Evolutionary conservation across 768 basidiomycete species (phyloP).

Genomic region (Pleurotus giganteus): DNA sequence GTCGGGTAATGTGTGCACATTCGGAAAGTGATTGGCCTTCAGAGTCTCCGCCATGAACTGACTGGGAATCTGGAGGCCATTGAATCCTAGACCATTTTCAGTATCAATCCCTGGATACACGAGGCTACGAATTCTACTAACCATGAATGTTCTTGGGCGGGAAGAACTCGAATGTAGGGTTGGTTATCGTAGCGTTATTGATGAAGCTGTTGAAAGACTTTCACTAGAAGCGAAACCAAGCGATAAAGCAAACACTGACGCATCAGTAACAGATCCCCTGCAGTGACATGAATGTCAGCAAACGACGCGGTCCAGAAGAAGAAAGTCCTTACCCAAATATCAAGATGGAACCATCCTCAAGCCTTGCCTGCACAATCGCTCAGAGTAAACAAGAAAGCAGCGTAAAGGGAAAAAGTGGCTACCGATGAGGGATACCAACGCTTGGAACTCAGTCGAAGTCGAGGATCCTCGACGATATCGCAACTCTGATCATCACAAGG

Average conservation of each 20-base stretch:
- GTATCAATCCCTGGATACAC: not conserved
- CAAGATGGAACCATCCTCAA: conserved; percentile 19
- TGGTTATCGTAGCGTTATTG: conserved; percentile 60
- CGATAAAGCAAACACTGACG: conserved; percentile 15
- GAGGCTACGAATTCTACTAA: not conserved
- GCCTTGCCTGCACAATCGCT: conserved; percentile 13
- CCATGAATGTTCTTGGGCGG: conserved; percentile 36
- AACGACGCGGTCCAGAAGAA: too few species aligned
- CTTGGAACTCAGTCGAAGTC: conserved; percentile 29
- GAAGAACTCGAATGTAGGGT: conserved; percentile 48
- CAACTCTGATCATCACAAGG: conserved; percentile 33
- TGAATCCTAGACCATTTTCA: conserved; percentile 17
- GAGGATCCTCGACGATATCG: conserved; percentile 34
- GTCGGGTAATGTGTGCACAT: conserved; percentile 36
- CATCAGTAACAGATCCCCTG: conserved; percentile 12
- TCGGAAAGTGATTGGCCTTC: conserved; percentile 20
- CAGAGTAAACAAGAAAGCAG: not conserved
- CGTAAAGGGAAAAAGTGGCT: conserved; percentile 10
- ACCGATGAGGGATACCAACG: conserved; percentile 42
- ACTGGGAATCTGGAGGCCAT: conserved; percentile 18
- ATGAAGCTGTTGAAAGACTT: conserved; percentile 50
- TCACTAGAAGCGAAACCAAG: too few species aligned
- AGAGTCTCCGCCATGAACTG: conserved; percentile 13
- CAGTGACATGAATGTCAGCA: not conserved
- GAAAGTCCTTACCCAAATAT: conserved; percentile 12